phyloP scores from a whole-genome alignment of 2,329 filamentous ascomycete species.

The Colletotrichum sp. region DNA sequence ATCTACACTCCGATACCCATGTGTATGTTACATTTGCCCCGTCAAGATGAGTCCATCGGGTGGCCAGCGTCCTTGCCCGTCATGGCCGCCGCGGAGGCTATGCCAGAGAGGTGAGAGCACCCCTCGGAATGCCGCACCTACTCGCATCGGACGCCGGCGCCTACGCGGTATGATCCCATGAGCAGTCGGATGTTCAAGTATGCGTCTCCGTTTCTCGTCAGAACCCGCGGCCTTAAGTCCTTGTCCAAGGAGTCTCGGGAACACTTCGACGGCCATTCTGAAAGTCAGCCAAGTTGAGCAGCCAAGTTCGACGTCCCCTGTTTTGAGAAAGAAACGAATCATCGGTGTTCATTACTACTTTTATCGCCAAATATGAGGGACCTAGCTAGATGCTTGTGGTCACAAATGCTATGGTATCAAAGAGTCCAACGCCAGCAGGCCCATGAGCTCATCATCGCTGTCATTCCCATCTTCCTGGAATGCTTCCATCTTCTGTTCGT shows the following conservation, averaged over 20 bases:
- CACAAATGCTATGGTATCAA: slow-evolving; percentile 3
- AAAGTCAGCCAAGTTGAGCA: not conserved
- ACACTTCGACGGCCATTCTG: not conserved
- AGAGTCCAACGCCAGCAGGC: not conserved
- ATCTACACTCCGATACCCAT: not conserved
- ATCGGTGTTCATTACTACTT: not conserved
- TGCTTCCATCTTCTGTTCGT: not conserved
- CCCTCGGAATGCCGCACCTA: not conserved
- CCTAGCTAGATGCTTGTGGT: not conserved
- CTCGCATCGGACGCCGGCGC: not conserved
- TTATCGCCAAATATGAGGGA: not conserved
- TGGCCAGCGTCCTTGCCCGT: not conserved
- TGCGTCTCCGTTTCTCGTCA: not conserved
- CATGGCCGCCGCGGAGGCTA: not conserved
- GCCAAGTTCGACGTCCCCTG: not conserved
- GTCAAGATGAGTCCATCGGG: not conserved
- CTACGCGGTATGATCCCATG: not conserved
- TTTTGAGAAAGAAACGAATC: not conserved
- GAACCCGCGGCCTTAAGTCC: not conserved
- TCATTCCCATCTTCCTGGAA: not conserved
- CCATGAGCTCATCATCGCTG: not conserved
- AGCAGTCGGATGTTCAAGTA: not conserved
- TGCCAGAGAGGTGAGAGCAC: not conserved
- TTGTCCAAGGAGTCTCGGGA: not conserved
- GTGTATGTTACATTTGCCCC: not conserved